Base-by-base conservation (phyloP, 805 yeast genomes). In the Yamadazyma endophytica region DNA sequence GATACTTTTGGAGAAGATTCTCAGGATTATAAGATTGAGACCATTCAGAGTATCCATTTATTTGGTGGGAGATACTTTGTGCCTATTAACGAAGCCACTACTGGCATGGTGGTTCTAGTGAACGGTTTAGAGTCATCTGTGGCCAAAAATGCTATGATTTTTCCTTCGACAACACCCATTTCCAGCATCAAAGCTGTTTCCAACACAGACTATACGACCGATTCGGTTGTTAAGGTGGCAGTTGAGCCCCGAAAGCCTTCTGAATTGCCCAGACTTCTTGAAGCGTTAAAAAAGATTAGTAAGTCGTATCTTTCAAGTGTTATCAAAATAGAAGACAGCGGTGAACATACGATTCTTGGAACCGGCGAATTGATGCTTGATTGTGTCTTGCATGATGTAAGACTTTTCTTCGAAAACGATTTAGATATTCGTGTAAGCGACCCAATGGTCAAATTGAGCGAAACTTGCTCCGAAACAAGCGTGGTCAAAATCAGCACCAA, bases 291-390 rank as follows among this genome's bases (percentile, higher is more conserved):
- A 36, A 73, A 67, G 34, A 58, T 84, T 17, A 71, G 71, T 44
- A 74, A 72, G 42, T 62, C 79, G 1, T 89, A 85, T 49, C 70
- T 82, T 7, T 81, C 88, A 3, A 66, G 78, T 21, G 69, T 69
- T 13, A 62, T 84, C n/a, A 76, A 71, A 40, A 86, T 82, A 1
- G 96, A 87, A 51, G 95, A 85, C 43, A 82, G 89, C 31, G 96
- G 97, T 2, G 97, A 88, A 46, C 86, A 82, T 50, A 77, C 79
- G 1, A 52, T 92, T 0, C 48, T 79, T 17, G 96, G 92, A 0
- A 75, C 86, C 7, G 98, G 98, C 5, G 97, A 92, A 49, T 46
- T 90, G 12, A 86, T 85, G 49, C 53, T 92, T 56, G 97, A 92
- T 54, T 84, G 92, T 44, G 60, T 83, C 15, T 56, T 92, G 23